Evolutionary conservation across 768 basidiomycete genomes (phyloP), one percentile per base, ranked within the genome.

Genomic region (Terana coerulea): DNA sequence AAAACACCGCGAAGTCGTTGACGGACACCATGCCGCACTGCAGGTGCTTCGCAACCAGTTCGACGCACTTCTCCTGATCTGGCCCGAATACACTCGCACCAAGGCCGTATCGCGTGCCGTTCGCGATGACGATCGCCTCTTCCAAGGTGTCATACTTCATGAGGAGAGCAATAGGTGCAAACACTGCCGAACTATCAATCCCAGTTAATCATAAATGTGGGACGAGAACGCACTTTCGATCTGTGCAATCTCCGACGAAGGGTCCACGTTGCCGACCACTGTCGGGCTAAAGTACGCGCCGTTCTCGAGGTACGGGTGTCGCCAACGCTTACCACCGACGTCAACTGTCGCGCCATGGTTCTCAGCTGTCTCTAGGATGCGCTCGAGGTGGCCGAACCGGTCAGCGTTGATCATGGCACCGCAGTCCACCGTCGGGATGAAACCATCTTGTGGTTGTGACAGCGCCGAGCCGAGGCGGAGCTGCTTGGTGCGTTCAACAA

Each of bases 1-100:
- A 92, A 70, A 84, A 92, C 7, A 88, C 86, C 11, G 81, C 93
- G 64, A 92, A 97, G 71, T 98, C 97, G 60, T 98, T 98, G 55
- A 97, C 77, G 17, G 94, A 86, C 3, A 98, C 95, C 97, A 99
- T 98, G 40, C 95, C 95, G 60, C 92, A 95, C 47, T 95, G 83
- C 46, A 99, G 72, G 42, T 75, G 72, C 58, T 83, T 83, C 25
- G 94, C 94, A 19, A 98, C 86, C 42, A 85, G 73, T 47, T 91
- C 59, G 19, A 54, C 53, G 62, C 91, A 93, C 36, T 87, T 72
- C 34, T 79, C 77, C 65, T 88, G 86, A 63, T 90, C 82, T 9
- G 86, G 86, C 8, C 97, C 97, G 64, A 95, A 99, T 17, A 99
- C 91, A 49, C 90, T 91, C 2, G 95, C 93, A 17, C 95, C 95